A percentile compares a stretch with the other conserved stretches of the same genome.
Evolutionary conservation across 352 stramenopile genomes (phyloP).

Genomic region (Globisporangium nagaii): DNA sequence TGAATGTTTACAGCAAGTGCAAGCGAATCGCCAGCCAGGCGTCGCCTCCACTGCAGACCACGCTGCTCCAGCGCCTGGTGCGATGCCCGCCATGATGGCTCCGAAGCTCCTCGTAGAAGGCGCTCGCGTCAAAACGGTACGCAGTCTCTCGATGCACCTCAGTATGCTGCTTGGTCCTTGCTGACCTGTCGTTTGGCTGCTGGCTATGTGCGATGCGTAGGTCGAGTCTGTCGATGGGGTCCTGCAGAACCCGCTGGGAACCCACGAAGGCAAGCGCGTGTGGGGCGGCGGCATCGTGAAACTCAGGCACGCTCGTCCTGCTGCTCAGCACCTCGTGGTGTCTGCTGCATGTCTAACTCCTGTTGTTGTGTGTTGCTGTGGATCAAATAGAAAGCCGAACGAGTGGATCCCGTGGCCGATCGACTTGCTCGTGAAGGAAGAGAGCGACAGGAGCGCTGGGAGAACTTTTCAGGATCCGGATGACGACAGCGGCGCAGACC

Average conservation of each 20-base stretch:
- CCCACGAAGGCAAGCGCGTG: conserved; percentile 45
- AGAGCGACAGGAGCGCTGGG: conserved; percentile 14
- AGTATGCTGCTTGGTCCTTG: no score
- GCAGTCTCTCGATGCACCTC: background rate
- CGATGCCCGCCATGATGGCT: background rate
- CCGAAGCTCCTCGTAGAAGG: background rate
- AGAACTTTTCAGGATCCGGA: background rate
- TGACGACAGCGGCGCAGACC: background rate
- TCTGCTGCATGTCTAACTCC: background rate
- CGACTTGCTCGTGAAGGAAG: conserved; percentile 46
- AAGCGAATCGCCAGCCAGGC: background rate
- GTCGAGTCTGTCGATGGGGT: conserved; percentile 32
- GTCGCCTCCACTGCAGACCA: background rate
- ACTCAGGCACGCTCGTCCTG: conserved; percentile 18
- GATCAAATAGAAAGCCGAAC: conserved; percentile 17
- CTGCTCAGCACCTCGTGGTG: no score
- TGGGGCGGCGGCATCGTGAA: conserved; percentile 65
- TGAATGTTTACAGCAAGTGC: background rate
- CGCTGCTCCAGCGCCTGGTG: background rate
- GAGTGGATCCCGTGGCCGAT: conserved; percentile 55
- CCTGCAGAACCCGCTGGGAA: conserved; percentile 42
- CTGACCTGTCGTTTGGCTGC: no score
- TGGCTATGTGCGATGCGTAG: conserved; percentile 4
- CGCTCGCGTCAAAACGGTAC: conserved; percentile 7
- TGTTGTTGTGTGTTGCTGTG: background rate